These are phyloP conservation scores for Helotiales sp. DNA, from an alignment of 2,329 filamentous ascomycete genomes.

Conservation along the genomic window DNA sequence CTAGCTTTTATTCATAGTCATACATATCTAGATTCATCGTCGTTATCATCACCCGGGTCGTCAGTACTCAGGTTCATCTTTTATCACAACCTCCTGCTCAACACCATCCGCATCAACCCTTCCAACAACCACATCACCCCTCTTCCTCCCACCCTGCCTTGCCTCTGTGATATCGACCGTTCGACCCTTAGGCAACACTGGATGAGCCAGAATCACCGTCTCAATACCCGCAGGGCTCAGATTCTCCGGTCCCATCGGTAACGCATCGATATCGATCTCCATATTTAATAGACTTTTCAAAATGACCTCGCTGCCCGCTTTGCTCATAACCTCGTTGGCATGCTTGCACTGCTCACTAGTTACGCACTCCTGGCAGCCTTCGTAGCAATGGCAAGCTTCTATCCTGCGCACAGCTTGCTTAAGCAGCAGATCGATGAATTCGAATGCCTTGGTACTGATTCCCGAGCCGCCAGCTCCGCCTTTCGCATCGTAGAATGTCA, in stretches of 20 bases:
- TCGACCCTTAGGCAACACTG: conserved; percentile 53
- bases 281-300: conserved; percentile 75
- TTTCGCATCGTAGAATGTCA: conserved; percentile 96
- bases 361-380: conserved; percentile 90
- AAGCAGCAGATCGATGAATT: conserved; percentile 83
- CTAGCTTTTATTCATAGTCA: background rate
- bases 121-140: conserved; percentile 38
- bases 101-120: conserved; percentile 37
- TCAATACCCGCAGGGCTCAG: conserved; percentile 74
- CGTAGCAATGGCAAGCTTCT: conserved; percentile 73
- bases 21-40: background rate
- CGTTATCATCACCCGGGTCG: background rate
- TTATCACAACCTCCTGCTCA: conserved; percentile 36
- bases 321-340: conserved; percentile 90
- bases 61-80: conserved; percentile 39
- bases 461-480: conserved; percentile 83
- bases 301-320: conserved; percentile 83
- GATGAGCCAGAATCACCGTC: conserved; percentile 76
- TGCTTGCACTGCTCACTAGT: conserved; percentile 84
- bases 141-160: conserved; percentile 36
- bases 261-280: conserved; percentile 79
- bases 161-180: conserved; percentile 34
- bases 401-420: conserved; percentile 77
- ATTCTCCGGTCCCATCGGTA: conserved; percentile 85
- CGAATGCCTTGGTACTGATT: conserved; percentile 91